phyloP scores from a whole-genome alignment of 2,329 filamentous ascomycete species.

The Fusarium neocosmosporiellum region DNA sequence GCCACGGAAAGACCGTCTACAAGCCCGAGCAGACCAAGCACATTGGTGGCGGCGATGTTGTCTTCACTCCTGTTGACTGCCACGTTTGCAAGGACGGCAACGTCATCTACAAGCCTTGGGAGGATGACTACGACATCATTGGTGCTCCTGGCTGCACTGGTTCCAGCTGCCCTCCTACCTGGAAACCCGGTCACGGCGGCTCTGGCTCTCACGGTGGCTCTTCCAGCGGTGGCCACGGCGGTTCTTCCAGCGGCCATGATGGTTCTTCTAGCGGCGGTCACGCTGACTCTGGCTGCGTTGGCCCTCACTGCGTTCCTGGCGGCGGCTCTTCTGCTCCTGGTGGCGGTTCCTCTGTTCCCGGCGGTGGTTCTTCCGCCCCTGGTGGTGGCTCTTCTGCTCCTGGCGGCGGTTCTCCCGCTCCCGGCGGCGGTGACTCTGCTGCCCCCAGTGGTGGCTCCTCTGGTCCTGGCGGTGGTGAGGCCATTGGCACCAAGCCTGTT shows the following conservation, averaged over 20 bases:
- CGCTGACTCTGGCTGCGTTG: neutral
- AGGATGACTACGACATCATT: conserved; percentile 20
- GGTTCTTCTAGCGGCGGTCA: too few species aligned
- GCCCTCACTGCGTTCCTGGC: neutral
- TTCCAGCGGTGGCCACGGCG: neutral
- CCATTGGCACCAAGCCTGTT: neutral
- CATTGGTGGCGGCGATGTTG: conserved; percentile 22
- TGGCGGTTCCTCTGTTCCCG: neutral
- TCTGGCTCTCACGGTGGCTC: neutral
- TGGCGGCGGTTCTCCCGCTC: neutral
- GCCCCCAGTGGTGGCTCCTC: neutral
- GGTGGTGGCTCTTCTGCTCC: neutral
- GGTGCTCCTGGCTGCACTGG: conserved; percentile 11
- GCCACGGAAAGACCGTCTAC: conserved; percentile 37
- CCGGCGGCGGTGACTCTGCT: neutral
- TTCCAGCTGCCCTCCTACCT: conserved; percentile 10
- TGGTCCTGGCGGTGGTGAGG: neutral
- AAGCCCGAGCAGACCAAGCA: conserved; percentile 36
- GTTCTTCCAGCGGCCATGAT: too few species aligned
- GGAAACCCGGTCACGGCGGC: neutral
- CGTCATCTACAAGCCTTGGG: conserved; percentile 39
- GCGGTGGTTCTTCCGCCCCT: neutral
- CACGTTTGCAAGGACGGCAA: conserved; percentile 24
- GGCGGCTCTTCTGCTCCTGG: neutral
- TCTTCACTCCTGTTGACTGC: conserved; percentile 29